Evolutionary conservation across 1,284 basidiomycete species (phyloP), one percentile per base, ranked within the genome.

Genomic region (Vanrija pseudolonga): DNA sequence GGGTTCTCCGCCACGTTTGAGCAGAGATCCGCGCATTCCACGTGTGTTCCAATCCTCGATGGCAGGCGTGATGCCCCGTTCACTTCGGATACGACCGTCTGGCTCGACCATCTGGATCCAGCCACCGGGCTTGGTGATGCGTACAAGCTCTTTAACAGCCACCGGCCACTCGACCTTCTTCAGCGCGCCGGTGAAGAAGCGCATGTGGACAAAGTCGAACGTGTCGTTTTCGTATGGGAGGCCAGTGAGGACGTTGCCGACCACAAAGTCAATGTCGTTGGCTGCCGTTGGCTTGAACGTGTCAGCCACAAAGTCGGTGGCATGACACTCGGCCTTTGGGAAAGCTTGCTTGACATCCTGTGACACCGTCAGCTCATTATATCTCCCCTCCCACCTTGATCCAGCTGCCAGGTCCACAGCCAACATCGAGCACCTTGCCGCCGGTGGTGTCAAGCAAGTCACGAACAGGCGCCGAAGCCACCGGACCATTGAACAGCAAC

Each of bases 21-120:
- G 47, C 45, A 65, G 59, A 26, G 63, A 47, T 22, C 48, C 52
- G 18, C 53, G 46, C 45, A 63, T 49, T 43, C 62, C 44, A 38
- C 44, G 12, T 9, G 24, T 26, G 46, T 61, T 56, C 42, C 53
- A 52, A 38, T 42, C 53, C 8, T 61, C 61, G 6, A 56, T 43
- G 7, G 61, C 46, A 1, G 62, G 45, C 1, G 47, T 43, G 24
- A 42, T 56, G 5, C 61, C 59, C 43, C 55, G 40, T 47, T 61
- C 55, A 15, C 28, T 22, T 15, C 55, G 61, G 38, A 57, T 20
- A 54, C 54, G 28, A 64, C 71, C 68, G 60, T 73, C 50, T 72
- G 72, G 40, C 55, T 76, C 75, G 36, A 68, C 53, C 22, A 71
- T 56, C 53, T 72, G 71, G 15, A 71, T 61, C 65, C 65, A 69